A percentile compares a stretch with the other conserved stretches of the same genome.
These are phyloP conservation scores for Ammopiptanthus mongolicus DNA, from an alignment of 306 rosid genomes.

Conservation along the genomic window DNA sequence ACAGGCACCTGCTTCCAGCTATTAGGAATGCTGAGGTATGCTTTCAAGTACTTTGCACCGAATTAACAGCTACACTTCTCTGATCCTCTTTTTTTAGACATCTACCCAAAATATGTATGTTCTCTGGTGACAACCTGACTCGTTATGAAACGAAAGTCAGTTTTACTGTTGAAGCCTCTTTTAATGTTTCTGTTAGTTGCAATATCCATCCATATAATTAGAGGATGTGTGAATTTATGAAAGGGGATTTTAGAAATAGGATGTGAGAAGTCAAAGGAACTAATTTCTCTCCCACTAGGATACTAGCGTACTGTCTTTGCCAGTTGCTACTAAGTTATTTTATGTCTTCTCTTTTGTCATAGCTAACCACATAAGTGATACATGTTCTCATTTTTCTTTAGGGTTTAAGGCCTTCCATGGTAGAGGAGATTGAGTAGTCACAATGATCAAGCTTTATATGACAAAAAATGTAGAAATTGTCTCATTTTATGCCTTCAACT, in stretches of 20 bases:
- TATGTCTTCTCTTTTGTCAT: neutral
- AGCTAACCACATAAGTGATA: neutral
- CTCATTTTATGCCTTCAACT: conserved; percentile 21
- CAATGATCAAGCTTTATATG: neutral
- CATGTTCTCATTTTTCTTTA: neutral
- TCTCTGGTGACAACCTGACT: neutral
- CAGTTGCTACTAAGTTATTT: neutral
- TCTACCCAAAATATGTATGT: neutral
- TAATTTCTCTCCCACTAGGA: neutral
- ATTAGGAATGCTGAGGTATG: conserved; percentile 89
- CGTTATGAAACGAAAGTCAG: neutral
- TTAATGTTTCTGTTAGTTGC: conserved; percentile 2
- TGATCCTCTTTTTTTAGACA: neutral
- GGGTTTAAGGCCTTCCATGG: neutral
- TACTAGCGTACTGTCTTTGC: neutral
- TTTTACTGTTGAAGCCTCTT: neutral
- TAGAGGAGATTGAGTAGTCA: neutral
- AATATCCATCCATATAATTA: neutral
- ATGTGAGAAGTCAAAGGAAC: neutral
- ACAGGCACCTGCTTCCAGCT: conserved; percentile 83
- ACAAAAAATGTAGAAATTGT: neutral
- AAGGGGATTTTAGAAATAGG: neutral
- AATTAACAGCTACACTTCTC: neutral
- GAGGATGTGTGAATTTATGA: neutral
- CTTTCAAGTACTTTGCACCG: neutral